Conservation (phyloP, 1,139 yeast genomes). For the Pichiaceae sp. region DNA sequence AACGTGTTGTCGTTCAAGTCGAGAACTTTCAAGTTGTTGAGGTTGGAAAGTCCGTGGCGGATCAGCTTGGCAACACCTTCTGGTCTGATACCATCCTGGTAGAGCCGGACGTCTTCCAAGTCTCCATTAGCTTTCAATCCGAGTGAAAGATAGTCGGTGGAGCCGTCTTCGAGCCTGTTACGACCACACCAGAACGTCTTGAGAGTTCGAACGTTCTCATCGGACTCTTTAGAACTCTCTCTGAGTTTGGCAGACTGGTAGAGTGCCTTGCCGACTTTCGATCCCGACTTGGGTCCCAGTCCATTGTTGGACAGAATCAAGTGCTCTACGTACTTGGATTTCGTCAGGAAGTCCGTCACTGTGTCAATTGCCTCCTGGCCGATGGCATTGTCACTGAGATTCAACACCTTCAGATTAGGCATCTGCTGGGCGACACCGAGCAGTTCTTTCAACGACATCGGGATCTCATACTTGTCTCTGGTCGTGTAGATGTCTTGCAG, state of each 20-base stretch:
- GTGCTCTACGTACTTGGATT: constrained; percentile 76
- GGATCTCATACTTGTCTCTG: constrained; percentile 89
- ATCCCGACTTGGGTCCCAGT: constrained; percentile 96
- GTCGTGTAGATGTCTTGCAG: constrained; percentile 94
- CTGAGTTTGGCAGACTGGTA: constrained; percentile 45
- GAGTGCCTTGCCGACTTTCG: constrained; percentile 82
- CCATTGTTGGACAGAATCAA: constrained; percentile 90
- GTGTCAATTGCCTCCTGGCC: constrained; percentile 94
- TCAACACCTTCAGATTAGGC: constrained; percentile 60
- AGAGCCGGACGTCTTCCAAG: constrained; percentile 67
- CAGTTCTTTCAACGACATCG: constrained; percentile 64
- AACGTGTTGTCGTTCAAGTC: constrained; percentile 95
- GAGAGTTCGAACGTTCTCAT: constrained; percentile 29
- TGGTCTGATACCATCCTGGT: constrained; percentile 96
- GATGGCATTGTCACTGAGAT: constrained; percentile 91
- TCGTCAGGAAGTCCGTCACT: constrained; percentile 65
- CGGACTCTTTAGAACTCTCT: constrained; percentile 13
- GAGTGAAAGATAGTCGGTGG: constrained; percentile 68
- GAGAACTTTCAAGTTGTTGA: constrained; percentile 53
- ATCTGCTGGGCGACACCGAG: constrained; percentile 68
- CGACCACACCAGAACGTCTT: constrained; percentile 93
- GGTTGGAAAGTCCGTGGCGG: constrained; percentile 58
- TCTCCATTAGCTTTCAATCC: constrained; percentile 65
- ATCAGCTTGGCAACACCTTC: constrained; percentile 76
- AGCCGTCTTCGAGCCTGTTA: constrained; percentile 92